phyloP scores from a whole-genome alignment of 1,284 basidiomycete species.

The Fomitopsis betulina region DNA sequence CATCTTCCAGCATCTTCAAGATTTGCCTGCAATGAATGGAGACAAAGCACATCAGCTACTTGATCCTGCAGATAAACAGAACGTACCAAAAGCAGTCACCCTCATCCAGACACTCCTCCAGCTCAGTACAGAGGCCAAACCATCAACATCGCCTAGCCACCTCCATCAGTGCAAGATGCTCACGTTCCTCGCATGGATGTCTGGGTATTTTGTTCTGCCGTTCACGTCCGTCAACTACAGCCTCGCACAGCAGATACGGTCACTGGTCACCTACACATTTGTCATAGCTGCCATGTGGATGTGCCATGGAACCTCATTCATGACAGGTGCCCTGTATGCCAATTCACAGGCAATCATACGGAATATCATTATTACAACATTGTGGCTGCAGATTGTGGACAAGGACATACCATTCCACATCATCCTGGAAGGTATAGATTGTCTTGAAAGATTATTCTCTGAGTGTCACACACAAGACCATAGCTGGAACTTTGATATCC shows the following conservation, averaged over 20 bases:
- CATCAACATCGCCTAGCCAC: background rate
- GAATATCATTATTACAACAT: background rate
- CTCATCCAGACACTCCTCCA: background rate
- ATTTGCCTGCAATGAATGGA: too few species aligned
- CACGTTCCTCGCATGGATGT: background rate
- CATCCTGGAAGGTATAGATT: background rate
- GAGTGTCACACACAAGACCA: conserved; percentile 28
- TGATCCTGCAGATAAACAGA: background rate
- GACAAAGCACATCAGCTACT: background rate
- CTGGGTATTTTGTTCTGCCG: background rate
- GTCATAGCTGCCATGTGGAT: background rate
- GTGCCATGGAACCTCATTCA: background rate
- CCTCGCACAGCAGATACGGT: background rate
- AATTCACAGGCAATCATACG: background rate
- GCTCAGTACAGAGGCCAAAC: background rate
- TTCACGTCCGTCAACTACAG: background rate
- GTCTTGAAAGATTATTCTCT: conserved; percentile 17
- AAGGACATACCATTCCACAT: background rate
- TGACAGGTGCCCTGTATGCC: background rate
- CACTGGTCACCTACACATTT: background rate
- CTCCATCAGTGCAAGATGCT: too few species aligned
- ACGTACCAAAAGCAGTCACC: background rate
- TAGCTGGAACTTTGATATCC: conserved; percentile 26
- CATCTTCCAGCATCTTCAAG: too few species aligned
- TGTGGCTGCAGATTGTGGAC: background rate